Base-by-base conservation (phyloP, 208 protist species). In the Trypanosoma congolense region DNA sequence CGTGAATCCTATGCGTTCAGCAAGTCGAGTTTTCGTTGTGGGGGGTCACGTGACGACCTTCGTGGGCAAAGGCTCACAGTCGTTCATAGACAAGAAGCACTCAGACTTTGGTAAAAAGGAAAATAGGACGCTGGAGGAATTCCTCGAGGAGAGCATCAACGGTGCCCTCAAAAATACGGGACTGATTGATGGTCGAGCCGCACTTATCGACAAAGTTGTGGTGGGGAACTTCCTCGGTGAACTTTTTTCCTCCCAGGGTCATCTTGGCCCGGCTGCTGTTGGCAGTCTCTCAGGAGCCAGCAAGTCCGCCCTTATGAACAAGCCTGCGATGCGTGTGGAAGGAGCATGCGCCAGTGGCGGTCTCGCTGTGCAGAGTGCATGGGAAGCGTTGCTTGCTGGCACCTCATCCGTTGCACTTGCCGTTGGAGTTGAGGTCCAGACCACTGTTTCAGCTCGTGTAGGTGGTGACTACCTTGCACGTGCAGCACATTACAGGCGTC, bases 41-140 rank as follows among this genome's bases (percentile, higher is more conserved):
- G 91, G 88, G 24, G 87, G 91, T 24, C 59, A 79, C 70, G 84
- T 93, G 35, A 91, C 86, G 16, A 79, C 84, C 4, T 96, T 96
- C 43, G 68, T 96, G 22, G 90, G 90, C 40, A 96, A 96, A 73
- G 87, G 84, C 57, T 83, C 80, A 67, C 79, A 77, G 24, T 72
- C 88, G 10, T 96, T 96, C 50, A 94, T 94, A 26, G 80, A 89
- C 62, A 96, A 96, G 78, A 88, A 87, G 52, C 86, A 96, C 61
- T 77, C 82, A 16, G 80, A 92, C 67, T 95, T 92, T 57, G 88
- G 84, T 33, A 89, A 93, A 66, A 88, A 93, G 75, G 44, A 84
- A 42, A 95, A 95, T 67, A 73, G 69, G 42, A 81, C 74, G n/a
- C 70, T 96, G 1, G 79, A 88, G 61, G 70, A 93, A 12, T 58